phyloP scores from a whole-genome alignment of 371 early-diverging fungal genomes.

The Lichtheimia corymbifera region DNA sequence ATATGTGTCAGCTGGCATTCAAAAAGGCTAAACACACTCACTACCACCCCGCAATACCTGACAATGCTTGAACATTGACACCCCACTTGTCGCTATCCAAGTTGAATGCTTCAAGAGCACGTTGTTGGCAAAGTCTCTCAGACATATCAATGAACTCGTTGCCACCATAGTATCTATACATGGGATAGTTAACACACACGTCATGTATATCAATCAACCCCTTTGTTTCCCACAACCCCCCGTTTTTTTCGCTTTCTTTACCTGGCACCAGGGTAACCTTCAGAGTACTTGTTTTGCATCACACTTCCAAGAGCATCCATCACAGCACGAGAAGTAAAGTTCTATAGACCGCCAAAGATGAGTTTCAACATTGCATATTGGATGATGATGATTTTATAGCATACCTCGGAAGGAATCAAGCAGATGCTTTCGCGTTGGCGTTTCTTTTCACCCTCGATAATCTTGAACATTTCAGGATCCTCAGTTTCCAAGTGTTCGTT shows the following conservation, averaged over 20 bases:
- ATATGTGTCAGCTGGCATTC: no score
- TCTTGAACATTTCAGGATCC: conserved; percentile 94
- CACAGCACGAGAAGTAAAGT: conserved; percentile 97
- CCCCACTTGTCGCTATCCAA: conserved; percentile 95
- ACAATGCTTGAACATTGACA: conserved; percentile 97
- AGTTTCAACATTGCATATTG: background rate
- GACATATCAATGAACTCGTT: conserved; percentile 98
- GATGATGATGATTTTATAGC: background rate
- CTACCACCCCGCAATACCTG: conserved; percentile 56
- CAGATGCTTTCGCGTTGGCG: conserved; percentile 94
- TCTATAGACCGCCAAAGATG: conserved; percentile 53
- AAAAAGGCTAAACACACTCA: no score
- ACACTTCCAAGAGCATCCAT: conserved; percentile 97
- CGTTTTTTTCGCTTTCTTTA: conserved; percentile 22
- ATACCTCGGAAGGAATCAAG: conserved; percentile 96
- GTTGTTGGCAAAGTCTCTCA: conserved; percentile 93
- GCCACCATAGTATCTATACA: conserved; percentile 95
- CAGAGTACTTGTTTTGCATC: conserved; percentile 99
- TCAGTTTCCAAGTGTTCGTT: conserved; percentile 67
- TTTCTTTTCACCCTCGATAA: conserved; percentile 95
- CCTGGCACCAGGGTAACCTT: conserved; percentile 97
- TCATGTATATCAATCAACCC: background rate
- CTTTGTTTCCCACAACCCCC: background rate
- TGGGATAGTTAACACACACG: background rate
- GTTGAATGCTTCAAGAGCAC: conserved; percentile 94